Base-by-base conservation (phyloP, 164 flowering plant genomes). In the Stephania japonica region DNA sequence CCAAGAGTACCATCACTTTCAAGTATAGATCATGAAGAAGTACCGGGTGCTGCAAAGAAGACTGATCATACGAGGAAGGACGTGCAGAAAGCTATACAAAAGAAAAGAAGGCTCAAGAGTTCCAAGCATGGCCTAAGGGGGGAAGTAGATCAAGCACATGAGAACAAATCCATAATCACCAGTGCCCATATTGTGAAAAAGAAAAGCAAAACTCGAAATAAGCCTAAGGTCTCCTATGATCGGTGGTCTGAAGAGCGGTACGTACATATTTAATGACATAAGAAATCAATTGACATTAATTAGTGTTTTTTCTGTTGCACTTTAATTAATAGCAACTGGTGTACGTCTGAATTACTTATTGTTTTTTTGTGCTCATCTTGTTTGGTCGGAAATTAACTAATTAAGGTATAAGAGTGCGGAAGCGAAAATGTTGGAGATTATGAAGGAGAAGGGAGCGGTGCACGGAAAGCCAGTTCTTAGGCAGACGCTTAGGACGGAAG, bases 231-330 rank as follows among this genome's bases (percentile, higher is more conserved):
- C 43, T 75, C 85, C 7, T 86, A 83, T 26, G 86, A 84, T 23
- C 81, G 98, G 70, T 93, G 99, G 99, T 88, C 99, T 42, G 74
- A 77, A 23, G 91, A 89, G 73, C 91, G 99, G 98, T 93, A 49
- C 4, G 2, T 32, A 32, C 4, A 32, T 32, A 32, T 4, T 32
- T 32, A n/a, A n/a, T n/a, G n/a, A n/a, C n/a, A n/a, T n/a, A 73
- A 26, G 63, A 5, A 1, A 47, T 10, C 59, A 16, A 43, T 42
- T 14, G 38, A 32, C 38, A 32, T 68, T 68, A 0, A 11, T 1
- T 47, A 12, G 14, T 12, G 14, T 12, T 47, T 47, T 47, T 16
- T 2, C 13, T 47, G 16, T 47, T 47, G 53, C 13, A 9, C 16
- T 4, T 11, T 47, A 44, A 47, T 32, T 32, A 32, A 32, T 32